Evolutionary conservation across 805 yeast species (phyloP), one percentile per base, ranked within the genome.

Genomic region (Metschnikowia reukaufii): DNA sequence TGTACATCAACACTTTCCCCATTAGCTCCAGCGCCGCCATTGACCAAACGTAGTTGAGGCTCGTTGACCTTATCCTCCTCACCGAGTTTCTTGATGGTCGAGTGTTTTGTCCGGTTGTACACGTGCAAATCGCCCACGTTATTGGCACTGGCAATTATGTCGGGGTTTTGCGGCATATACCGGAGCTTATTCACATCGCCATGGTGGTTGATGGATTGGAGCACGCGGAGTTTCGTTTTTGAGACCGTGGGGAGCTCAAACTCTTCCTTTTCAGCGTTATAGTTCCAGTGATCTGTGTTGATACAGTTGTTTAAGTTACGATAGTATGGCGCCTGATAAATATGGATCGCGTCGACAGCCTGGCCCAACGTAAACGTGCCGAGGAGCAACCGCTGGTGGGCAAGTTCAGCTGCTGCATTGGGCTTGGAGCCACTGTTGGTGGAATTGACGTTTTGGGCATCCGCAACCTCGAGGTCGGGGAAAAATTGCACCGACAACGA

Each of bases 131-230:
- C 70, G 1, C 97, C 97, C 27, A 68, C 62, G 35, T 84, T 80
- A 36, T 86, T 81, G 8, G 83, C 79, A 16, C 89, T 78, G 1
- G 91, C 88, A 4, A 91, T 73, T 4, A 91, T 59, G 58, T 90
- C 94, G 1, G 94, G 94, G 58, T 91, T 91, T 55, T 86, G 92
- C 0, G 96, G 96, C 82, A 87, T 79, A 57, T 78, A 80, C 31
- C 84, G 73, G 0, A 86, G 83, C 50, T 79, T 77, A 60, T 88
- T 88, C 46, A 90, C 83, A 52, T 85, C 94, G 2, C 88, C 90
- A 1, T 68, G 63, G 54, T 83, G 89, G 29, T 78, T 73, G n/a
- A 87, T 82, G 37, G 77, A 75, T 64, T 87, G 95, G 4, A 73
- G 51, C 5, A 58, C 61, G 33, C 61, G 59, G n/a, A 65, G 45